Percentiles rank a stretch among this genome's conserved stretches.
Conservation (phyloP, 2,329 filamentous ascomycete genomes). For the Hysterium pulicare region DNA sequence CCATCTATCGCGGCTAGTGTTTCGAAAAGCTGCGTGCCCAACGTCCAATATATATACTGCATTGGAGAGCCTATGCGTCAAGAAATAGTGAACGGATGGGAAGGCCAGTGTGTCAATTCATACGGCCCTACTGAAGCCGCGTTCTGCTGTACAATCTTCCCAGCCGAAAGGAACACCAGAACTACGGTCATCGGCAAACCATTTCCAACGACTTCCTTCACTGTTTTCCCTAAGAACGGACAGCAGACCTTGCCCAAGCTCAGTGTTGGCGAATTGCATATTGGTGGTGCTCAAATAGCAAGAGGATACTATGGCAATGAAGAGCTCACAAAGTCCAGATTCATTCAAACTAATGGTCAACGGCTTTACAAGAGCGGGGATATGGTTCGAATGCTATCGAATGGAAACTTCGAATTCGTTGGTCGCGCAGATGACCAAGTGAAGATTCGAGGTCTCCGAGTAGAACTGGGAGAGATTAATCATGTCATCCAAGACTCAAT, state of each 20-base stretch:
- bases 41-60: constrained; percentile 43
- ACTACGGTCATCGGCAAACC: constrained; percentile 42
- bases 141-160: constrained; percentile 44
- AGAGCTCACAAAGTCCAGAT: constrained; percentile 28
- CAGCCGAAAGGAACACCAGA: constrained; percentile 25
- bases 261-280: constrained; percentile 44
- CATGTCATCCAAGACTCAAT: constrained; percentile 24
- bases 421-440: constrained; percentile 39
- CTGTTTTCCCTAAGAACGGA: constrained; percentile 29
- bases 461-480: constrained; percentile 39
- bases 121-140: constrained; percentile 45
- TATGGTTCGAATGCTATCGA: constrained; percentile 34
- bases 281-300: constrained; percentile 46
- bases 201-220: constrained; percentile 41
- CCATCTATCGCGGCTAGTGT: constrained; percentile 41
- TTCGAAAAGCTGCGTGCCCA: constrained; percentile 27
- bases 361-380: constrained; percentile 39
- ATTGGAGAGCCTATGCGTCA: constrained; percentile 44
- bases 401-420: constrained; percentile 40
- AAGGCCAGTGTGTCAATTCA: constrained; percentile 41
- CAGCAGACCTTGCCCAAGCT: constrained; percentile 35
- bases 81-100: constrained; percentile 39
- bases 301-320: constrained; percentile 41
- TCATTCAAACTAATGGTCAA: constrained; percentile 26
- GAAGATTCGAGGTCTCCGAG: constrained; percentile 38